These are phyloP conservation scores for Lentinula boryana DNA, from an alignment of 768 basidiomycete genomes.

Conservation along the genomic window DNA sequence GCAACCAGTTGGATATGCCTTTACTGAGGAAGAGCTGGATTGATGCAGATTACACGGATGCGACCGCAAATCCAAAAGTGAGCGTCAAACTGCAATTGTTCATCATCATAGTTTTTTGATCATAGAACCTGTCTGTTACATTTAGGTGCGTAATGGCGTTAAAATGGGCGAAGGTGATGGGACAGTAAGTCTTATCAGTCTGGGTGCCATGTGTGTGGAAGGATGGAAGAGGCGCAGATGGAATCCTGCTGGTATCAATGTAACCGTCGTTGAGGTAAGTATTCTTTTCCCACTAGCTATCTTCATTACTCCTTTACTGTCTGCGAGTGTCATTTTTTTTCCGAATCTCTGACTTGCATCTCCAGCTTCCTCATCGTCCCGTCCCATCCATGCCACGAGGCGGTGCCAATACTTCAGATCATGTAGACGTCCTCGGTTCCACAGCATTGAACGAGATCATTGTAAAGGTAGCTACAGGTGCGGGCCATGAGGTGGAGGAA, in stretches of 20 bases:
- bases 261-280: constrained; percentile 81
- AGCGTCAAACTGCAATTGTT: background rate
- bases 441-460: constrained; percentile 86
- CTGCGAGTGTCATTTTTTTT: background rate
- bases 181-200: constrained; percentile 77
- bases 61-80: constrained; percentile 51
- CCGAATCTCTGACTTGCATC: background rate
- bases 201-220: constrained; percentile 95
- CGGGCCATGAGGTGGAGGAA: constrained; percentile 65
- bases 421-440: constrained; percentile 81
- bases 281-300: background rate
- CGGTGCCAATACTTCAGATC: constrained; percentile 88
- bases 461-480: constrained; percentile 83
- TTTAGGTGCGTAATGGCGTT: constrained; percentile 72
- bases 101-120: background rate
- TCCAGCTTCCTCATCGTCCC: constrained; percentile 76
- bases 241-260: constrained; percentile 87
- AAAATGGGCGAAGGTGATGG: constrained; percentile 96
- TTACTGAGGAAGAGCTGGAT: constrained; percentile 69
- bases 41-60: constrained; percentile 75
- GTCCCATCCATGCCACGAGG: constrained; percentile 71
- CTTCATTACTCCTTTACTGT: no score
- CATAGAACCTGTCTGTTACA: background rate
- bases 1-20: constrained; percentile 47
- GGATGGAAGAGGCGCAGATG: constrained; percentile 87